Evolutionary conservation across 2,329 filamentous ascomycete species (phyloP), one percentile per base, ranked within the genome.

Genomic region (Fusarium tuaranense): DNA sequence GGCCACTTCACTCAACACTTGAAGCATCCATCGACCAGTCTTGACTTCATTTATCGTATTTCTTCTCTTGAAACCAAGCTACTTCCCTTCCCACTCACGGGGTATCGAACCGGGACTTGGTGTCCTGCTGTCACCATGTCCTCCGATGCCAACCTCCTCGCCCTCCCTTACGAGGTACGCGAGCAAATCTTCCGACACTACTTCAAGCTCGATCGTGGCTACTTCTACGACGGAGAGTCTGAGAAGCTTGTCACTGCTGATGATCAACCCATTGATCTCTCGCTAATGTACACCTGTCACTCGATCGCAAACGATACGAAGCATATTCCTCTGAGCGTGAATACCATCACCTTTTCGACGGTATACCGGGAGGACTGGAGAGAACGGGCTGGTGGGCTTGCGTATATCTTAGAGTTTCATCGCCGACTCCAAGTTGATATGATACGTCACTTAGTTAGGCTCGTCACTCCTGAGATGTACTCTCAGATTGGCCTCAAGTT

Each of bases 111-210:
- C 20, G 25, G 48, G 27, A 27, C 51, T 32, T n/a, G 16, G 9
- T 30, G 30, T 13, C 25, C 25, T 27, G 12, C 14, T 22, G 10
- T 20, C 7, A 34, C 5, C 69, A 73, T 71, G 69, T 38, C 65
- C 53, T n/a, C 32, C 7, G 1, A 51, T 1, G 18, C 20, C 13
- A 30, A 34, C 27, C 22, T 73, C 14, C 2, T 71, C 6, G 13
- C 12, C 5, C 55, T 75, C 13, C 72, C 72, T 2, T 27, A 7
- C 25, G 72, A 75, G 60, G 2, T 73, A 5, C 72, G 72, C 2
- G 5, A 60, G 22, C 25, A 60, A 22, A 68, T 75, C 39, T 75
- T 69, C 51, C 44, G 9, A 2, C 1, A 68, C 10, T 75, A 73
- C 34, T 67, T 73, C 12, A 34, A 46, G 2, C 7, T 61, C 6